phyloP scores from a whole-genome alignment of 1,284 basidiomycete genomes.

The Bondarzewia mesenterica region DNA sequence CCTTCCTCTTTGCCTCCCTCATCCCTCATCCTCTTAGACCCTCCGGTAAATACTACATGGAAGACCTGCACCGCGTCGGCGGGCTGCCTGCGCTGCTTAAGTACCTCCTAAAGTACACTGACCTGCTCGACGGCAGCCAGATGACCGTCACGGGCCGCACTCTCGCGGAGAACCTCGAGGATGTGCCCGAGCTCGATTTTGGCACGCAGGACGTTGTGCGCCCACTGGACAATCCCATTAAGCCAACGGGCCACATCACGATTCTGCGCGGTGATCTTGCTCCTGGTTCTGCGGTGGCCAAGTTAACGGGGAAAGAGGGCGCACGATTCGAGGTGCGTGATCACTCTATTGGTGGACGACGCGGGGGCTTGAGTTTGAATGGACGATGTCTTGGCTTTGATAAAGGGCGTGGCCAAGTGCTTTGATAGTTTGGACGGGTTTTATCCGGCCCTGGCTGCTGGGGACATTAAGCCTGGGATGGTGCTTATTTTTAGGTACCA shows the following conservation, averaged over 20 bases:
- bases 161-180: constrained; percentile 84
- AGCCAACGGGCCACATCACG: constrained; percentile 85
- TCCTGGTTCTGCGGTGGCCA: constrained; percentile 88
- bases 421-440: constrained; percentile 83
- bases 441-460: constrained; percentile 75
- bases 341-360: background rate
- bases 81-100: constrained; percentile 80
- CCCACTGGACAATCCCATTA: constrained; percentile 80
- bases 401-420: constrained; percentile 66
- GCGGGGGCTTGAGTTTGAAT: background rate
- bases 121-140: constrained; percentile 85
- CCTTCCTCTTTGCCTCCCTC: constrained; percentile 5
- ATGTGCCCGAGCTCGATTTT: constrained; percentile 71
- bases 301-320: constrained; percentile 96
- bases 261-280: constrained; percentile 89
- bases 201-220: constrained; percentile 80
- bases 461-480: constrained; percentile 79
- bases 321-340: constrained; percentile 66
- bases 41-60: constrained; percentile 93
- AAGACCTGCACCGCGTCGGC: constrained; percentile 89
- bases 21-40: constrained; percentile 40
- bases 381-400: background rate
- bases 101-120: constrained; percentile 83
- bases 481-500: constrained; percentile 92
- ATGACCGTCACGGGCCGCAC: constrained; percentile 95